Conservation (phyloP, 306 rosid species). For the Ormosia emarginata region DNA sequence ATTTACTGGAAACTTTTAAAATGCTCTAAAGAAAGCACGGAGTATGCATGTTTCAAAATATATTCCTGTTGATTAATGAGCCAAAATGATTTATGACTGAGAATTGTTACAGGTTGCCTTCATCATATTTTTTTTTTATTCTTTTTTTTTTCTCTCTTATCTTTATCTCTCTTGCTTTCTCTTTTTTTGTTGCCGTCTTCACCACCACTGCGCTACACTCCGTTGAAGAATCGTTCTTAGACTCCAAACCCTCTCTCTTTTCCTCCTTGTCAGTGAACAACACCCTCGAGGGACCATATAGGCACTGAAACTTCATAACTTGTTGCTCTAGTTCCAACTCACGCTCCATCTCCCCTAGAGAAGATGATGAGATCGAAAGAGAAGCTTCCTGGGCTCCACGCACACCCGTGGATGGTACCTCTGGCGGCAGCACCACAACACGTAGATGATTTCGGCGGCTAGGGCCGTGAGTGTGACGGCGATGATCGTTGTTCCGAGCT, state of each 20-base stretch:
- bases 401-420: conserved; percentile 25
- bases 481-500: conserved; percentile 34
- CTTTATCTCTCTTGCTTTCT: too few relatives aligned
- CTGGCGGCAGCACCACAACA: conserved; percentile 32
- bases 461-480: conserved; percentile 33
- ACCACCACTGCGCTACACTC: neutral
- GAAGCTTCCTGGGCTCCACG: conserved; percentile 36
- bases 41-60: too few relatives aligned
- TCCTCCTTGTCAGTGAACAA: conserved; percentile 50
- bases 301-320: conserved; percentile 30
- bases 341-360: neutral
- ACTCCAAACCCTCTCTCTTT: conserved; percentile 38
- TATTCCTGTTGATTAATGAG: too few relatives aligned
- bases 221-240: conserved; percentile 12
- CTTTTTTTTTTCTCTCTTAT: too few relatives aligned
- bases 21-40: too few relatives aligned
- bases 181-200: neutral
- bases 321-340: conserved; percentile 35
- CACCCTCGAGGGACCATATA: conserved; percentile 31
- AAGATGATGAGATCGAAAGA: conserved; percentile 1
- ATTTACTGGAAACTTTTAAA: too few relatives aligned
- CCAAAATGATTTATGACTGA: too few relatives aligned
- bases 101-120: too few relatives aligned
- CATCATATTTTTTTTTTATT: too few relatives aligned
- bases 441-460: conserved; percentile 28